Evolutionary conservation across 768 basidiomycete genomes (phyloP).

Genomic region (Dendrothele bispora): DNA sequence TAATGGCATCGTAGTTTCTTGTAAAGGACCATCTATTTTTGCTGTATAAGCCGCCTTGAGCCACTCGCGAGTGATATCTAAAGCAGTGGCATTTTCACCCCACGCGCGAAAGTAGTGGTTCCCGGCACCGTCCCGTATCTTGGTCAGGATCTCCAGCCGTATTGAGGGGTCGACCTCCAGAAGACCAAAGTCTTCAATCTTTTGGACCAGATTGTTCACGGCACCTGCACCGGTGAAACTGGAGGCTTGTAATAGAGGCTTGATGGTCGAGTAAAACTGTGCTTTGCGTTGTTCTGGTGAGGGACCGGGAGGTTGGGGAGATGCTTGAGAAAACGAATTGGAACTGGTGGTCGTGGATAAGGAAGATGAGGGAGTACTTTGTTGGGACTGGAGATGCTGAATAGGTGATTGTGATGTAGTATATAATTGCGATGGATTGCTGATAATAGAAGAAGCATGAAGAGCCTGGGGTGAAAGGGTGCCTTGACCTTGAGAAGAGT

Average conservation of each 20-base stretch:
- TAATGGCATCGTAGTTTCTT: slow-evolving; percentile 83
- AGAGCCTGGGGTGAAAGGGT: slow-evolving; percentile 73
- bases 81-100: slow-evolving; percentile 72
- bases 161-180: slow-evolving; percentile 63
- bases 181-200: slow-evolving; percentile 59
- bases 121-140: slow-evolving; percentile 80
- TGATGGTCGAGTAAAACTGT: slow-evolving; percentile 50
- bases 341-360: slow-evolving; percentile 37
- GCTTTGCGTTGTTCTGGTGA: slow-evolving; percentile 56
- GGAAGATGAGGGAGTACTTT: slow-evolving; percentile 17
- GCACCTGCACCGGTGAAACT: slow-evolving; percentile 71
- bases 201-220: slow-evolving; percentile 58
- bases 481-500: slow-evolving; percentile 41
- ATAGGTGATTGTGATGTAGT: slow-evolving; percentile 8
- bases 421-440: slow-evolving; percentile 11
- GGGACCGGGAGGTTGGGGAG: slow-evolving; percentile 27
- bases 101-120: slow-evolving; percentile 88
- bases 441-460: slow-evolving; percentile 50
- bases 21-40: slow-evolving; percentile 51
- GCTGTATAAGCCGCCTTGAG: slow-evolving; percentile 66
- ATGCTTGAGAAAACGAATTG: slow-evolving; percentile 17
- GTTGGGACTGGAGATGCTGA: slow-evolving; percentile 11
- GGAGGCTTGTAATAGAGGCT: slow-evolving; percentile 55
- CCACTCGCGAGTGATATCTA: slow-evolving; percentile 83
- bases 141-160: slow-evolving; percentile 75